These are phyloP conservation scores for Phytophthora citricola DNA, from an alignment of 352 stramenopile genomes.

Conservation along the genomic window DNA sequence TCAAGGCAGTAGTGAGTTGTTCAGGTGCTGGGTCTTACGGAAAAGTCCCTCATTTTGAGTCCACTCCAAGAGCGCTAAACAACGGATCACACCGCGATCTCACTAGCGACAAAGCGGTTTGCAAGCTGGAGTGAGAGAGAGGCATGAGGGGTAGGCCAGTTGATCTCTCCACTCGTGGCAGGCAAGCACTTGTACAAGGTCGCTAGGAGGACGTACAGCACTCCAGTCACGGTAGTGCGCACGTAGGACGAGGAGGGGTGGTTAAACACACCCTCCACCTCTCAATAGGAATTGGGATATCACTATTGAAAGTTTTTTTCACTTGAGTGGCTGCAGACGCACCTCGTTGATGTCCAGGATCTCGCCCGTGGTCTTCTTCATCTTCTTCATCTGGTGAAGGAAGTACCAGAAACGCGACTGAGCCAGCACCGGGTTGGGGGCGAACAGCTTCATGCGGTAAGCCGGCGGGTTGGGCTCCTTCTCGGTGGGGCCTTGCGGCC, in stretches of 20 bases:
- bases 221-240: constrained; percentile 7
- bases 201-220: constrained; percentile 51
- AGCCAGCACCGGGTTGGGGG: constrained; percentile 96
- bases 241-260: constrained; percentile 20
- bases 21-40: constrained; percentile 37
- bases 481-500: constrained; percentile 98
- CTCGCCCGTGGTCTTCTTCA: constrained; percentile 99
- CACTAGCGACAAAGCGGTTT: constrained; percentile 79
- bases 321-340: constrained; percentile 39
- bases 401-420: constrained; percentile 99
- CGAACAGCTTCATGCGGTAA: constrained; percentile 99
- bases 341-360: constrained; percentile 99
- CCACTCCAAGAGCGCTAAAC: constrained; percentile 60
- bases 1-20: constrained; percentile 22
- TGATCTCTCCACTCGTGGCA: constrained; percentile 75
- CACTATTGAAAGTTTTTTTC: constrained; percentile 20
- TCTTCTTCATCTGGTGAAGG: constrained; percentile 99
- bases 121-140: constrained; percentile 83
- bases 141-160: constrained; percentile 27
- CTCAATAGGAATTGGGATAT: constrained; percentile 16
- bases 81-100: constrained; percentile 79
- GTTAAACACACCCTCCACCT: constrained; percentile 3
- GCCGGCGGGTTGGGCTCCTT: constrained; percentile 98
- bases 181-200: constrained; percentile 72
- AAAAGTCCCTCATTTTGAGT: constrained; percentile 34